Percentiles rank a stretch among this genome's conserved stretches.
These are phyloP conservation scores for Cryptococcus sp. DNA, from an alignment of 1,284 basidiomycete species.

Conservation along the genomic window DNA sequence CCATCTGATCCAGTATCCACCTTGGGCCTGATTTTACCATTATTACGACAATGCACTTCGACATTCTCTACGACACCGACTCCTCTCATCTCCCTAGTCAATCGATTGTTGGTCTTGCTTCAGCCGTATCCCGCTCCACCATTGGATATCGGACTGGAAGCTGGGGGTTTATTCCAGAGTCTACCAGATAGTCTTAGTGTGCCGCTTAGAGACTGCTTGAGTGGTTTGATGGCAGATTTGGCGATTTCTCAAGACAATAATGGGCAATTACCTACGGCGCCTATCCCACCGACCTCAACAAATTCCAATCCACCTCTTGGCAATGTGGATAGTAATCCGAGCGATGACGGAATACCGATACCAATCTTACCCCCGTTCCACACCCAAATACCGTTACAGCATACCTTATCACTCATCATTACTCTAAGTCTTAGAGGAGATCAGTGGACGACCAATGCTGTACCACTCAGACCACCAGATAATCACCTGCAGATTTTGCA, in stretches of 20 bases:
- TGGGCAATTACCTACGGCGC: not conserved
- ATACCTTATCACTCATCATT: not conserved
- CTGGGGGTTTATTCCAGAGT: conserved; percentile 23
- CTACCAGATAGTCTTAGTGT: conserved; percentile 30
- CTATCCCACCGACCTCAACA: not conserved
- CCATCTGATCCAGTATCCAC: conserved; percentile 14
- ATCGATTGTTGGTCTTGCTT: conserved; percentile 22
- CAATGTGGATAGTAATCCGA: not conserved
- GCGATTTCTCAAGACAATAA: conserved; percentile 15
- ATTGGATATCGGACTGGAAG: conserved; percentile 39
- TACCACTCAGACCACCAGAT: conserved; percentile 1
- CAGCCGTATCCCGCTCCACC: conserved; percentile 37
- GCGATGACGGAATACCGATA: not conserved
- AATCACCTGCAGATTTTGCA: conserved; percentile 6
- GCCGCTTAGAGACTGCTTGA: conserved; percentile 30
- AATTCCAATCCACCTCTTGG: no score
- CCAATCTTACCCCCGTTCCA: not conserved
- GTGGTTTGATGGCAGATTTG: conserved; percentile 39
- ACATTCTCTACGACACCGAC: conserved; percentile 7
- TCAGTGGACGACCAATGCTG: not conserved
- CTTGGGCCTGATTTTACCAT: conserved; percentile 30
- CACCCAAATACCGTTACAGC: not conserved
- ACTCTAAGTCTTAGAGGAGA: not conserved
- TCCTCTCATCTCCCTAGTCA: conserved; percentile 14
- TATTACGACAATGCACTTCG: conserved; percentile 23